phyloP scores from a whole-genome alignment of 2,329 filamentous ascomycete genomes.

The Sordariomycetes sp. region DNA sequence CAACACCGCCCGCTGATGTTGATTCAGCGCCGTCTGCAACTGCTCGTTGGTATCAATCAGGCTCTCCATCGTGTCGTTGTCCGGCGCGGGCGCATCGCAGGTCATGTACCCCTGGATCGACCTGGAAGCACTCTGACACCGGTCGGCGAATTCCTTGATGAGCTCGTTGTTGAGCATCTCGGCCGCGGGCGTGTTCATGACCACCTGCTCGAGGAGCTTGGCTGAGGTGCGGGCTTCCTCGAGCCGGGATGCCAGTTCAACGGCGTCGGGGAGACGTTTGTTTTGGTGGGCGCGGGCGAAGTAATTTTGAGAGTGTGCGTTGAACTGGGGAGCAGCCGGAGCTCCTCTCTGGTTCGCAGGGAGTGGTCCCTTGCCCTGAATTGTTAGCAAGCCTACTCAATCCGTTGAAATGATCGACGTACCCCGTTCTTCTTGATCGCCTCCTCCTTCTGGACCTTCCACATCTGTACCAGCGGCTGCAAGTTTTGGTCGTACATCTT shows the following conservation, averaged over 20 bases:
- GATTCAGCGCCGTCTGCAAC: constrained; percentile 69
- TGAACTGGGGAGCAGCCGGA: too few relatives aligned
- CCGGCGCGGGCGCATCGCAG: constrained; percentile 67
- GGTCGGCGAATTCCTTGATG: constrained; percentile 82
- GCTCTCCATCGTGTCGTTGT: constrained; percentile 88
- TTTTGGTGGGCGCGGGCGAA: constrained; percentile 42
- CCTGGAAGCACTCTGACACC: constrained; percentile 71
- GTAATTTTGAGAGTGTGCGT: constrained; percentile 44
- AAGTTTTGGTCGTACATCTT: constrained; percentile 70
- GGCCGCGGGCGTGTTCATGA: constrained; percentile 70
- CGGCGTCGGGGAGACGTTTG: constrained; percentile 51
- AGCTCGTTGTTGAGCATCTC: constrained; percentile 80
- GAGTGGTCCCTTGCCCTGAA: too few relatives aligned
- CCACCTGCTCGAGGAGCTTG: constrained; percentile 83
- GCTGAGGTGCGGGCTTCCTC: constrained; percentile 88
- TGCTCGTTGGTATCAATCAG: constrained; percentile 94
- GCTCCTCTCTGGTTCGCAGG: too few relatives aligned
- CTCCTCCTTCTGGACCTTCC: constrained; percentile 76
- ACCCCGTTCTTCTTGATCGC: constrained; percentile 42
- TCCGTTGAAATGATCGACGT: too few relatives aligned
- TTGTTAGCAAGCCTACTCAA: too few relatives aligned
- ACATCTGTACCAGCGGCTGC: constrained; percentile 68
- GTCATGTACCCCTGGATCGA: constrained; percentile 83
- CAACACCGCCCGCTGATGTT: constrained; percentile 75
- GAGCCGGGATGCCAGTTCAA: constrained; percentile 72